phyloP scores from a whole-genome alignment of 176 grass and related monocot species.

The Rhipidocladum racemiflorum region DNA sequence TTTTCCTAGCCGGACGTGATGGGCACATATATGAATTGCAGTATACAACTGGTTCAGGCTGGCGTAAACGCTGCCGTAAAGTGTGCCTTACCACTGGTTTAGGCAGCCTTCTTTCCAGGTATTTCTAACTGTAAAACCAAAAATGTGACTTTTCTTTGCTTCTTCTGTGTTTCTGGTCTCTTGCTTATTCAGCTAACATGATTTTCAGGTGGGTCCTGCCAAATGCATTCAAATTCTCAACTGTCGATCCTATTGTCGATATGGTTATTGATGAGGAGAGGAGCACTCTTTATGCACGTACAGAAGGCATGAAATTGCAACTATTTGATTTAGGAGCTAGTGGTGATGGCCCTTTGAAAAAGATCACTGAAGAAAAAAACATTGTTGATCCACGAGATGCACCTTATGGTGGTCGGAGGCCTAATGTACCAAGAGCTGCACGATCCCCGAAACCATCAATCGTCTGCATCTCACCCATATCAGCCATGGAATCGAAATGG shows the following conservation, averaged over 20 bases:
- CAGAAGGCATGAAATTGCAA: slow-evolving; percentile 84
- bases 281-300: slow-evolving; percentile 82
- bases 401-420: slow-evolving; percentile 58
- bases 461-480: slow-evolving; percentile 71
- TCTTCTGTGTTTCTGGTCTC: slow-evolving; percentile 1
- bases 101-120: slow-evolving; percentile 88
- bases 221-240: slow-evolving; percentile 90
- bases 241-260: slow-evolving; percentile 85
- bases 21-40: slow-evolving; percentile 93
- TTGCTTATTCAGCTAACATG: slow-evolving; percentile 29
- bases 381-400: slow-evolving; percentile 80
- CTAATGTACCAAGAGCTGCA: slow-evolving; percentile 55
- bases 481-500: slow-evolving; percentile 83
- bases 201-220: slow-evolving; percentile 86
- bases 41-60: slow-evolving; percentile 87
- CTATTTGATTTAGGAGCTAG: slow-evolving; percentile 84
- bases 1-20: slow-evolving; percentile 86
- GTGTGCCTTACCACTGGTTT: slow-evolving; percentile 81
- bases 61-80: slow-evolving; percentile 86
- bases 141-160: slow-evolving; percentile 25
- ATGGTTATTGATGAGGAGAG: slow-evolving; percentile 95
- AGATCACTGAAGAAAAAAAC: slow-evolving; percentile 91
- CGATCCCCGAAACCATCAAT: slow-evolving; percentile 71
- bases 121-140: slow-evolving; percentile 11
- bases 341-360: slow-evolving; percentile 70